phyloP scores from a whole-genome alignment of 768 basidiomycete species.

The Myochromella boudieri region DNA sequence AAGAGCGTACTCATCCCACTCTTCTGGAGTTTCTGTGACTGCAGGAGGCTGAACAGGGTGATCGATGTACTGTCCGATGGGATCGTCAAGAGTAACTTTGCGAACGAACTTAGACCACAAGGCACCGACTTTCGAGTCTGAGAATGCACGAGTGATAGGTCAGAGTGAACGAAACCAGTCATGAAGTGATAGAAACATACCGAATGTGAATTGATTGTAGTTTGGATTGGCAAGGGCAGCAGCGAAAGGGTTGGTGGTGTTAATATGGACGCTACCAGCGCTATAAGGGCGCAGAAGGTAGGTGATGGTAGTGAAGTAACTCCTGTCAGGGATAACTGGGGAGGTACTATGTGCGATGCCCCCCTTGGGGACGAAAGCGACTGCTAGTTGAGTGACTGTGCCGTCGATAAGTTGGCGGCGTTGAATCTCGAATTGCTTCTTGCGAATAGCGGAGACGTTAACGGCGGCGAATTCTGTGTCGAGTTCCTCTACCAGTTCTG shows the following conservation, averaged over 20 bases:
- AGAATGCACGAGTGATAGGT: background rate
- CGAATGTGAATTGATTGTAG: constrained; percentile 16
- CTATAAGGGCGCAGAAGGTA: constrained; percentile 17
- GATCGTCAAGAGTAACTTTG: constrained; percentile 10
- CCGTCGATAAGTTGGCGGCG: constrained; percentile 14
- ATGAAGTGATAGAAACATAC: background rate
- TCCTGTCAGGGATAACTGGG: constrained; percentile 11
- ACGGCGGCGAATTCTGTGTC: constrained; percentile 11
- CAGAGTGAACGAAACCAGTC: background rate
- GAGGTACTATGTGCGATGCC: constrained; percentile 12
- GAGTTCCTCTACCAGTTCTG: constrained; percentile 9
- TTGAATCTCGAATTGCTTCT: constrained; percentile 15
- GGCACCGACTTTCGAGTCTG: constrained; percentile 14
- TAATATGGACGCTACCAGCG: constrained; percentile 19
- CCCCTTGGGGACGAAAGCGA: constrained; percentile 9
- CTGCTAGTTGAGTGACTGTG: constrained; percentile 13
- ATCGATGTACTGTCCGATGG: constrained; percentile 13
- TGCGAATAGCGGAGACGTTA: constrained; percentile 11
- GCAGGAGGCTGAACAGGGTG: constrained; percentile 9
- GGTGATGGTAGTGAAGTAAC: constrained; percentile 17
- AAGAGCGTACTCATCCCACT: constrained; percentile 15
- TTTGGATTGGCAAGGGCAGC: constrained; percentile 17
- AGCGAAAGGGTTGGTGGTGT: constrained; percentile 18
- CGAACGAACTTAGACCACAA: constrained; percentile 8
- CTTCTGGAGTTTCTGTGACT: constrained; percentile 12